Conservation (phyloP, 495 filamentous ascomycete species). For the Penicillium soppii region DNA sequence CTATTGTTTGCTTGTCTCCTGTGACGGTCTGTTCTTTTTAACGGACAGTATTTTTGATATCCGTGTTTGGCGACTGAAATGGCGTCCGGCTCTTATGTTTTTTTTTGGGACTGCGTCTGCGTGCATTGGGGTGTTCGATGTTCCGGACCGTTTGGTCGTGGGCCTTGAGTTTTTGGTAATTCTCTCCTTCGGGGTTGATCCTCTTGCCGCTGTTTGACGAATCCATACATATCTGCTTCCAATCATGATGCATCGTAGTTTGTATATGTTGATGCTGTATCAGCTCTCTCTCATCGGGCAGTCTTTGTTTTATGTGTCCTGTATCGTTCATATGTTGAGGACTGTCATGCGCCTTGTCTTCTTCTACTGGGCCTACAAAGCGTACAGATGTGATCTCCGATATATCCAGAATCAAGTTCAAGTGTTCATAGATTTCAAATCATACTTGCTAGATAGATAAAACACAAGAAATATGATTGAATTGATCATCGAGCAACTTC, state of each 20-base stretch:
- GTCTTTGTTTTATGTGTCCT: too few species aligned
- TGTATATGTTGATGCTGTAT: too few species aligned
- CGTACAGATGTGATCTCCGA: too few species aligned
- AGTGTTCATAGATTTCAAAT: too few species aligned
- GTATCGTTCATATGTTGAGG: too few species aligned
- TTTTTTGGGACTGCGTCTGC: slow-evolving; percentile 21
- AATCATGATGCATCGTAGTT: slow-evolving; percentile 1
- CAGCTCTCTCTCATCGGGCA: too few species aligned
- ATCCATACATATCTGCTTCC: slow-evolving; percentile 24
- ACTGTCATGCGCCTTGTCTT: too few species aligned
- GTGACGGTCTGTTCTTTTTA: slow-evolving; percentile 14
- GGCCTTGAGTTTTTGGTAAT: slow-evolving; percentile 18
- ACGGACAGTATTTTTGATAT: slow-evolving; percentile 38
- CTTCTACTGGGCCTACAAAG: too few species aligned
- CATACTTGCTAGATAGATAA: too few species aligned
- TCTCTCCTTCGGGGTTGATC: slow-evolving; percentile 17
- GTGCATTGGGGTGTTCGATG: slow-evolving; percentile 24
- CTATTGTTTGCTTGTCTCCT: slow-evolving; percentile 14
- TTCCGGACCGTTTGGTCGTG: slow-evolving; percentile 10
- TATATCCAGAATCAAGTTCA: too few species aligned
- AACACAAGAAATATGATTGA: not conserved
- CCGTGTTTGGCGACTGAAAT: slow-evolving; percentile 42
- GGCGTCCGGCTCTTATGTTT: slow-evolving; percentile 34
- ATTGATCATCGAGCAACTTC: not conserved
- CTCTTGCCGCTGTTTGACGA: slow-evolving; percentile 28